Base-by-base conservation (phyloP, 2,329 filamentous ascomycete genomes). In the Xylariaceae sp. region DNA sequence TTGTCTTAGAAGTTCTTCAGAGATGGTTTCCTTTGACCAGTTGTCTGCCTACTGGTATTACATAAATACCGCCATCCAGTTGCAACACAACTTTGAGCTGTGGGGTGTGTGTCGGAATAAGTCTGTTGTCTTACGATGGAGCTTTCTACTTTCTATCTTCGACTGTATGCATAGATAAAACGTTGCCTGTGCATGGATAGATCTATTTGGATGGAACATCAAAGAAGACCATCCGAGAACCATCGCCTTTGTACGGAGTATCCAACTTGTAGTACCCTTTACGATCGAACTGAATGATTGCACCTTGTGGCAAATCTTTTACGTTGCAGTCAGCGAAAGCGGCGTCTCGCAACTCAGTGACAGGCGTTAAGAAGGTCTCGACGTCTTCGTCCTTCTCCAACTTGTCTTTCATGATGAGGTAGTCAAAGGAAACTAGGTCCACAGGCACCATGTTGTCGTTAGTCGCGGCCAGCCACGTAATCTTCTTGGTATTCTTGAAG, bases 401-500 rank as follows among this genome's bases (percentile, higher is more conserved):
- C 66, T 92, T 90, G 68, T 97, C 92, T 79, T 96, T 96, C 54
- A 86, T 92, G 66, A 96, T 87, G 44, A 97, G 80, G 73, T 93
- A 90, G 72, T 95, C 91, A 69, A 96, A 97, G 62, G 96, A 90
- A 70, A 90, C 90, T 11, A 95, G 79, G 70, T 95, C 88, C 17
- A 92, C 84, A 6, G 84, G 83, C 10, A 95, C 78, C 0, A 95
- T 79, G 50, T 87, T 81, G 71, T 90, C 86, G 44, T 79, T 79
- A 59, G 88, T 81, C 1, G 78, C 79, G 1, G 89, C 85, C 42
- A 96, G 75, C 92, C 92, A 96, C 1, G 90, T 96, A 33, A 97
- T 83, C 82, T 96, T 96, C 82, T 96, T 96, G 0, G 92, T 96
- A 69, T 88, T 89, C 80, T 95, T 96, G 71, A 96, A 88, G 69